phyloP scores from a whole-genome alignment of 306 rosid genomes.

The Lathyrus oleraceus region DNA sequence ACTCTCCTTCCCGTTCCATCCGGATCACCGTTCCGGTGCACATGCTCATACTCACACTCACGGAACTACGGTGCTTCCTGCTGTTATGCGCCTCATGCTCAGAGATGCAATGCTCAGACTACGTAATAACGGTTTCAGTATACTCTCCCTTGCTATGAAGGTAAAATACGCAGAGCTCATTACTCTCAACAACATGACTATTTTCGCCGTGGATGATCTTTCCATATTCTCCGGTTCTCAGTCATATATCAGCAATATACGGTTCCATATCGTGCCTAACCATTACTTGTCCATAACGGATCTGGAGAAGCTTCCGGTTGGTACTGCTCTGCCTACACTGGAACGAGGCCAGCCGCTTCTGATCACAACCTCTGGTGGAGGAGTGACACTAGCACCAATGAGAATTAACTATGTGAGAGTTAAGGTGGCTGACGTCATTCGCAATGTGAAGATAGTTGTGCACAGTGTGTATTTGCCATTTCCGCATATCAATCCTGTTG shows the following conservation, averaged over 20 bases:
- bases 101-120: conserved; percentile 70
- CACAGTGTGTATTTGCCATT: conserved; percentile 67
- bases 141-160: conserved; percentile 63
- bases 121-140: conserved; percentile 67
- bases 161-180: conserved; percentile 62
- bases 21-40: conserved; percentile 41
- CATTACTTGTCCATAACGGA: conserved; percentile 51
- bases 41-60: conserved; percentile 31
- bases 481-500: conserved; percentile 57
- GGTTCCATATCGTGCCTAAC: conserved; percentile 71
- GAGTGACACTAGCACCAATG: conserved; percentile 44
- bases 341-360: conserved; percentile 52
- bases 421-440: conserved; percentile 55
- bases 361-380: conserved; percentile 59
- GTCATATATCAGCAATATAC: conserved; percentile 56
- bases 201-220: conserved; percentile 63
- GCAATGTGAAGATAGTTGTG: conserved; percentile 59
- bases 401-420: conserved; percentile 69
- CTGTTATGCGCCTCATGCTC: conserved; percentile 64
- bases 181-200: conserved; percentile 61
- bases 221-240: conserved; percentile 73
- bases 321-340: conserved; percentile 60
- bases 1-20: conserved; percentile 58
- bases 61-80: conserved; percentile 36
- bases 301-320: conserved; percentile 65